Evolutionary conservation across 202 grass and related monocot species (phyloP), one percentile per base, ranked within the genome.

Genomic region (Digitaria exilis): DNA sequence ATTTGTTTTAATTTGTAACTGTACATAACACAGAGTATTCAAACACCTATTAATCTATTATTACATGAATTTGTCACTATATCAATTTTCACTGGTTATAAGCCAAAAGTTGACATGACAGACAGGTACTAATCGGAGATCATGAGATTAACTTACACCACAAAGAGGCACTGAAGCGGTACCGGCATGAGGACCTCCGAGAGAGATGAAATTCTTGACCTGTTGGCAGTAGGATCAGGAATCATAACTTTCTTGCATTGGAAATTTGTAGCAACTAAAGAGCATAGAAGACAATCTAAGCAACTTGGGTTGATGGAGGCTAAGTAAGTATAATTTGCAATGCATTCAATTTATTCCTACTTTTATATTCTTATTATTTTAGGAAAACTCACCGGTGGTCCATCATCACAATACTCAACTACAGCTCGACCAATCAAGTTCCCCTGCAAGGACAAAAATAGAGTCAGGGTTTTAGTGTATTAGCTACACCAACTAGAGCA

Each of bases 141-240:
- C 73, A 43, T 75, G 70, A 78, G 46, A 88, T 34, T 21, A 86
- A 93, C 92, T 88, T 92, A 98, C 96, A 85, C 96, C 92, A 90
- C 96, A 98, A 50, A 95, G 90, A 10, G 90, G 96, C 24, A 98
- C 90, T 34, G 96, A 95, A 81, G 96, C 90, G 7, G 90, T 93
- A 77, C 96, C 96, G 45, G 96, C 96, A 92, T 95, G 96, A 84
- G 96, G 96, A 34, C 96, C 96, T 41, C 84, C 95, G 0, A 95
- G 84, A 4, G 92, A 98, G 81, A 98, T 88, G 58, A 98, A 93
- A 81, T 95, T 98, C 73, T 95, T 98, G 76, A 98, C 92, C 95
- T 98, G 80, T 65, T 71, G 67, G 13, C 55, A 87, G 69, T 50
- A n/a, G 9, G 9, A 78, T 67, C 57, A 1, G 16, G 25, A 67